These are phyloP conservation scores for Amoebophrya sp. DNA, from an alignment of 169 alveolate species.

Conservation along the genomic window DNA sequence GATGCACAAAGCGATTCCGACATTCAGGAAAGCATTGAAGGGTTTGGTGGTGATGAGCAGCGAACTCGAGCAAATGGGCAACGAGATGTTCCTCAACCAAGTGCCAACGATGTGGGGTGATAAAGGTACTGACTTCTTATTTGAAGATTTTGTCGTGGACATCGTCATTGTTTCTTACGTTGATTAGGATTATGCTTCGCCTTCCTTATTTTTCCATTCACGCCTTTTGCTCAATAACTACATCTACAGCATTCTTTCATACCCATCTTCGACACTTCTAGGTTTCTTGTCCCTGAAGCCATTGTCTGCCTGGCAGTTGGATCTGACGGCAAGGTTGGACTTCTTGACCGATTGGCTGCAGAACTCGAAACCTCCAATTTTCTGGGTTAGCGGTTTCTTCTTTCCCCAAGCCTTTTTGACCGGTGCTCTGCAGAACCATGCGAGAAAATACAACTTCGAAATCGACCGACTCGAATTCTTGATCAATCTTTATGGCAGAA, in stretches of 20 bases:
- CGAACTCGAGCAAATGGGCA: slow-evolving; percentile 75
- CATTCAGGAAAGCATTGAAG: slow-evolving; percentile 77
- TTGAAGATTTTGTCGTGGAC: too few relatives aligned
- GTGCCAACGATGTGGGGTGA: slow-evolving; percentile 33
- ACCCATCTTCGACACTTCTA: slow-evolving; percentile 67
- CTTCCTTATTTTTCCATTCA: too few relatives aligned
- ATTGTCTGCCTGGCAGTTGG: slow-evolving; percentile 72
- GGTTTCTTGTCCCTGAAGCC: slow-evolving; percentile 81
- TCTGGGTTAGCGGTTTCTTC: slow-evolving; percentile 48
- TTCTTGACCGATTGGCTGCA: slow-evolving; percentile 70
- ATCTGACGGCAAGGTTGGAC: slow-evolving; percentile 68
- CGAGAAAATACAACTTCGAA: slow-evolving; percentile 51
- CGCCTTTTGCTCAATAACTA: too few relatives aligned
- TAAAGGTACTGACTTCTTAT: too few relatives aligned
- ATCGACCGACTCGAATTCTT: neutral
- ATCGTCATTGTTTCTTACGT: too few relatives aligned
- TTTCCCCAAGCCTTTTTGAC: slow-evolving; percentile 67
- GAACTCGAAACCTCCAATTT: slow-evolving; percentile 39
- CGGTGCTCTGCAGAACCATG: slow-evolving; percentile 75
- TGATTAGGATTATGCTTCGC: too few relatives aligned
- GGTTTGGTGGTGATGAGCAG: slow-evolving; percentile 88
- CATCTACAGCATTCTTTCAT: too few relatives aligned
- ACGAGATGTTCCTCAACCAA: slow-evolving; percentile 58
- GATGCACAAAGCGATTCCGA: slow-evolving; percentile 63
- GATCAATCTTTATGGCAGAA: too few relatives aligned